Evolutionary conservation across 2,329 filamentous ascomycete species (phyloP), one percentile per base, ranked within the genome.

Genomic region (Epichloe gansuensis): DNA sequence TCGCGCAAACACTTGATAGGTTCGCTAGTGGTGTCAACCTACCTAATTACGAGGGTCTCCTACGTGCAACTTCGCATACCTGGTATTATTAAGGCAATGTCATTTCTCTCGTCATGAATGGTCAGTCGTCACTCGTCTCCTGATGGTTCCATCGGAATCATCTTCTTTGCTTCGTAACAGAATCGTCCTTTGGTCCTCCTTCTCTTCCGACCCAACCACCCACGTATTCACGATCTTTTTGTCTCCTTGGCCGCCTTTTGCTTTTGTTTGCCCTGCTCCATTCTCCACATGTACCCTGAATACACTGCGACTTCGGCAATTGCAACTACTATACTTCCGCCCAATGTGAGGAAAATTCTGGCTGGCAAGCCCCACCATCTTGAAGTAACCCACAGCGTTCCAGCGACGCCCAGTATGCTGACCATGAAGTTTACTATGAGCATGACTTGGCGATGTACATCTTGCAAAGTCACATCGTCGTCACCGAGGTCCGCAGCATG

Each of bases 351-450:
- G 41, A 86, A 84, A 55, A 93, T 63, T 28, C 88, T 73, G 44
- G 81, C 76, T 0, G 86, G 82, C 1, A 84, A 78, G 56, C 77
- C 83, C 87, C 86, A 91, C 76, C 86, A 87, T 49, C 82, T 75
- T 1, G 85, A 85, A 15, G 78, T 77, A n/a, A 90, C 75, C 88
- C 87, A 93, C 37, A 93, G 77, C 7, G 86, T 87, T 2, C 78
- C 82, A 3, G 82, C 85, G 49, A 86, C 86, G 45, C 91, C 88
- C 3, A 91, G 72, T 51, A 96, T 86, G 50, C 88, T 95, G 51
- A 95, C 75, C 41, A 96, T 71, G 49, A 97, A 89, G 66, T 97
- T 98, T 61, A 95, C 76, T 50, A 97, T 89, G 7, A 97, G 74
- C 43, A 86, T 83, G 53, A 93, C 71, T 62, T 93, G 88, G n/a